Base-by-base conservation (phyloP, 192 early-diverging fungal genomes). In the Mortierella antarctica region DNA sequence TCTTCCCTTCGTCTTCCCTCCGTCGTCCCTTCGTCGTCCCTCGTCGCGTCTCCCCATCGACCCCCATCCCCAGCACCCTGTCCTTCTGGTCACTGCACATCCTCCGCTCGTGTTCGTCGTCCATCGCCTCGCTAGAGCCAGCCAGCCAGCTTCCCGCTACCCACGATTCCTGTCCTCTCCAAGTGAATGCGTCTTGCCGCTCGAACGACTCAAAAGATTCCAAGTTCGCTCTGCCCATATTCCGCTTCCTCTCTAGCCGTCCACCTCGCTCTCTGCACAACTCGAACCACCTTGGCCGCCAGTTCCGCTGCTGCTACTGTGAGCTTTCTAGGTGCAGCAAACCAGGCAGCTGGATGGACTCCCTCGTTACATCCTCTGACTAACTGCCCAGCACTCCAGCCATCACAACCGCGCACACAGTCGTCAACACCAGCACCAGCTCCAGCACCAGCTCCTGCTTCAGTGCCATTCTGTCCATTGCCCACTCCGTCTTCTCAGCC, bases 281-380 rank as follows among this genome's bases (percentile, higher is more conserved):
- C 31, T 31, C 31, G 31, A 31, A 48, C 57, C 13, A 7, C 52
- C 51, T 20, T 48, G 21, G 45, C 23, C 62, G 9, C 62, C 49
- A 39, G 40, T 60, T 13, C 46, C 40, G 15, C 51, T 9, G 61
- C 55, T 9, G 23, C 59, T 71, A 40, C 51, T 65, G 62, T 57
- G 60, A 54, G 55, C 72, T 59, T 48, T 57, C 67, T 47, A 76
- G 66, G 59, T 63, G 44, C 53, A 52, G 66, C 66, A 63, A 41
- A 17, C 46, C 74, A 69, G 74, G 74, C 55, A 51, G 60, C 23
- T 39, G 15, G 55, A 48, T 65, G 70, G 56, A 7, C 20, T 21
- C n/a, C 62, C 39, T 12, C 18, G 47, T 12, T 40, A 21, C 46
- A 17, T 21, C 57, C 23, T 56, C 59, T 75, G 73, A 46, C 62